Conservation (phyloP, 2,329 filamentous ascomycete species). For the Talaromyces atroroseus region DNA sequence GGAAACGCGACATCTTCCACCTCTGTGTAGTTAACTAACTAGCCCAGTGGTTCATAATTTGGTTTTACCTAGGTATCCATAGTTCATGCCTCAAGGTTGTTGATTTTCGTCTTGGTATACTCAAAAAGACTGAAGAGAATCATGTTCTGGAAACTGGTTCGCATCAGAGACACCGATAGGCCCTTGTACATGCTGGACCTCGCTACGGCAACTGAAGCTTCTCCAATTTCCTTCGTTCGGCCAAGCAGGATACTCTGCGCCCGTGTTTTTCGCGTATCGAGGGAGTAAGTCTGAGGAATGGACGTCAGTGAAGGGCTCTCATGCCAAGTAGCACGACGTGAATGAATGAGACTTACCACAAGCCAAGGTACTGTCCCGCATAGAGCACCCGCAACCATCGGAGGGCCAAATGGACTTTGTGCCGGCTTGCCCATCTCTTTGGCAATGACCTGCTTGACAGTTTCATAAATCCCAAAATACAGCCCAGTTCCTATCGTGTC, state of each 20-base stretch:
- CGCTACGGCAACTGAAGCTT: conserved; percentile 35
- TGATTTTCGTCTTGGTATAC: conserved; percentile 41
- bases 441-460: conserved; percentile 42
- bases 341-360: conserved; percentile 30
- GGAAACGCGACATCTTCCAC: background rate
- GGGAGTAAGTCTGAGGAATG: conserved; percentile 39
- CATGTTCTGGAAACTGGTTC: conserved; percentile 46
- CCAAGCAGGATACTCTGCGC: conserved; percentile 43
- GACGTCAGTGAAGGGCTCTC: background rate
- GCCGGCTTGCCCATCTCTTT: conserved; percentile 37
- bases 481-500: conserved; percentile 43
- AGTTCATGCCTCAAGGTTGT: conserved; percentile 29
- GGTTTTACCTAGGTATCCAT: background rate
- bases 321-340: no score
- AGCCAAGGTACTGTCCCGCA: conserved; percentile 46
- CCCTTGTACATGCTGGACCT: conserved; percentile 45
- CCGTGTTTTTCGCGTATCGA: conserved; percentile 46
- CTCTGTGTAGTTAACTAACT: background rate
- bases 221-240: conserved; percentile 36
- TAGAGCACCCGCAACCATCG: conserved; percentile 42
- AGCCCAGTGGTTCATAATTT: background rate
- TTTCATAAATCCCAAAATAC: conserved; percentile 45
- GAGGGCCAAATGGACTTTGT: conserved; percentile 39
- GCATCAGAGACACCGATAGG: conserved; percentile 43
- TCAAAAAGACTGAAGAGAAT: conserved; percentile 44